Base-by-base conservation (phyloP, 495 filamentous ascomycete genomes). In the Penicillium bialowiezense region DNA sequence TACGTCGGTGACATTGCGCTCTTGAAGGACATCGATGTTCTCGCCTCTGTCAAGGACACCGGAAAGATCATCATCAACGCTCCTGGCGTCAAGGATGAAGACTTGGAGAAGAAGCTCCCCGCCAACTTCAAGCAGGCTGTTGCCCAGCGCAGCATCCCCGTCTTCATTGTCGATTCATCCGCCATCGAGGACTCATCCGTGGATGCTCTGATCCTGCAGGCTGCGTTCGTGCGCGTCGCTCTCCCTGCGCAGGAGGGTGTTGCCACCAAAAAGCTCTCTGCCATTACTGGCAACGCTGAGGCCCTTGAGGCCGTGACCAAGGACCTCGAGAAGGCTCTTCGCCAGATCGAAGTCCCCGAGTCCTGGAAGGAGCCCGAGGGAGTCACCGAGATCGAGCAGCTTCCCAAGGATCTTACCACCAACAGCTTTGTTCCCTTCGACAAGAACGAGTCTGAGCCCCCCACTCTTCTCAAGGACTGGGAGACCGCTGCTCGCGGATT, bases 71-170 rank as follows among this genome's bases (percentile, higher is more conserved):
- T 97, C 47, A 51, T 96, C 6, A 89, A 81, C 52, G 76, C 89
- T 14, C 80, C 89, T 9, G 86, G 82, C 43, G 77, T 87, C 51
- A 95, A 91, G 68, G 82, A 88, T 38, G 92, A 92, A 21, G 92
- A 97, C 24, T 63, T 92, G 3, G 95, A 97, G 70, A 96, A 91
- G 77, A 91, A 86, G 59, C 76, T 98, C 24, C 82, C 89, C 2
- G 73, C 75, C 13, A 50, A 65, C 15, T 79, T 90, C 39, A 81
- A 82, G 48, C 86, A 86, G 53, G 77, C 75, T 19, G 68, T 97
- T 40, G 80, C 82, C 28, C 69, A 80, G 50, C 90, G 86, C 61
- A 76, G 74, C 2, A 67, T 91, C 33, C 66, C 85, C 46, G 72
- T 98, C 38, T 85, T 83, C 48, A 66, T 92, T 26, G 63, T 97